Evolutionary conservation across 331 rosid species (phyloP).

Genomic region (Stylosanthes scabra): DNA sequence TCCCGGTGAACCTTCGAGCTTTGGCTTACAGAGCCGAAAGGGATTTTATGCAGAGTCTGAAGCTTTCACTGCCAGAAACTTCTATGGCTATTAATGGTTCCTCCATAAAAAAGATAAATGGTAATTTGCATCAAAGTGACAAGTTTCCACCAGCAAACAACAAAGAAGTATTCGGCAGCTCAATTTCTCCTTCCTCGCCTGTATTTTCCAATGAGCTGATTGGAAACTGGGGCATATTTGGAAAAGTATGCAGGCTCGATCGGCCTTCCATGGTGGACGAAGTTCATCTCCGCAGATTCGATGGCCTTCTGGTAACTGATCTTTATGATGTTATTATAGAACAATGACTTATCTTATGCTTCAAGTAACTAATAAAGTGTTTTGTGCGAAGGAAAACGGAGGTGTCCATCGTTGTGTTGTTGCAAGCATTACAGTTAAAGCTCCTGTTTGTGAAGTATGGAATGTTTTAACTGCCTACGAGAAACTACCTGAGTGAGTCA

Average conservation of each 20-base stretch:
- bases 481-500: conserved; percentile 81
- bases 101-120: conserved; percentile 38
- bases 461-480: conserved; percentile 72
- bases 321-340: conserved; percentile 29
- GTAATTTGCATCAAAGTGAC: conserved; percentile 45
- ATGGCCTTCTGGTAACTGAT: conserved; percentile 72
- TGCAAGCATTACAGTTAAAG: conserved; percentile 89
- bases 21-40: conserved; percentile 84
- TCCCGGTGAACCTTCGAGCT: conserved; percentile 92
- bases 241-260: conserved; percentile 76
- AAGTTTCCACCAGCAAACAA: conserved; percentile 45
- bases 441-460: conserved; percentile 81
- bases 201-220: conserved; percentile 51
- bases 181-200: conserved; percentile 46
- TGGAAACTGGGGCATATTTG: conserved; percentile 69
- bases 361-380: conserved; percentile 34
- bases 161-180: conserved; percentile 45
- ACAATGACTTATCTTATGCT: conserved; percentile 2
- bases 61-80: conserved; percentile 40
- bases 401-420: conserved; percentile 86
- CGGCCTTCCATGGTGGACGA: conserved; percentile 74
- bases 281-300: conserved; percentile 91
- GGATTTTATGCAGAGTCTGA: conserved; percentile 54
- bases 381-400: conserved; percentile 80
- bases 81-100: conserved; percentile 46